These are phyloP conservation scores for Colletotrichum horii DNA, from an alignment of 2,329 filamentous ascomycete species.

Conservation along the genomic window DNA sequence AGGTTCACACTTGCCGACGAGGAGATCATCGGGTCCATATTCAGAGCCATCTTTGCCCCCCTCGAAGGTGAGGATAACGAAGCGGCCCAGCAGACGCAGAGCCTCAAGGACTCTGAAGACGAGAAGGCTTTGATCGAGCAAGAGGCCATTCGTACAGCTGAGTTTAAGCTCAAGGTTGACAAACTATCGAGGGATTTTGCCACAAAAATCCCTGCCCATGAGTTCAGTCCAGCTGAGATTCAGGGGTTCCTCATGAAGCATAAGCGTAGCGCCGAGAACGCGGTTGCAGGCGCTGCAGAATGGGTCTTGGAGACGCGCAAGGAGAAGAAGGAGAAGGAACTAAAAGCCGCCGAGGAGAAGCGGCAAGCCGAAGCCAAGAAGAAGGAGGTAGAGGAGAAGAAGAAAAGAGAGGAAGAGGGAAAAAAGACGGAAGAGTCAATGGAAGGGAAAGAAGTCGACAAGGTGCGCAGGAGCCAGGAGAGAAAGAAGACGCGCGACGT, in stretches of 20 bases:
- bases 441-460: constrained; percentile 25
- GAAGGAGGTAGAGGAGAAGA: constrained; percentile 35
- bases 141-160: constrained; percentile 35
- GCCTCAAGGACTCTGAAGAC: neutral
- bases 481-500: constrained; percentile 16
- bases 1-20: constrained; percentile 60
- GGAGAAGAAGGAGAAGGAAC: constrained; percentile 52
- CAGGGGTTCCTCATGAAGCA: constrained; percentile 63
- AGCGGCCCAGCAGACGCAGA: neutral
- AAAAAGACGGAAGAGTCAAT: constrained; percentile 30
- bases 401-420: constrained; percentile 34
- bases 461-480: constrained; percentile 22
- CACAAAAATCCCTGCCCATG: constrained; percentile 53
- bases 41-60: constrained; percentile 61
- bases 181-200: constrained; percentile 55
- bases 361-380: constrained; percentile 41
- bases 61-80: constrained; percentile 47
- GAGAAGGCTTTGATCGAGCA: constrained; percentile 34
- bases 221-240: constrained; percentile 66
- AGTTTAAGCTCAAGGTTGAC: constrained; percentile 45
- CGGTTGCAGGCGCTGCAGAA: constrained; percentile 48
- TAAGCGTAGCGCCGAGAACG: constrained; percentile 56
- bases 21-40: constrained; percentile 58
- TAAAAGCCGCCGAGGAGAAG: constrained; percentile 46
- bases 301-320: constrained; percentile 57